phyloP scores from a whole-genome alignment of 306 rosid genomes.

The Abrus pulchellus region DNA sequence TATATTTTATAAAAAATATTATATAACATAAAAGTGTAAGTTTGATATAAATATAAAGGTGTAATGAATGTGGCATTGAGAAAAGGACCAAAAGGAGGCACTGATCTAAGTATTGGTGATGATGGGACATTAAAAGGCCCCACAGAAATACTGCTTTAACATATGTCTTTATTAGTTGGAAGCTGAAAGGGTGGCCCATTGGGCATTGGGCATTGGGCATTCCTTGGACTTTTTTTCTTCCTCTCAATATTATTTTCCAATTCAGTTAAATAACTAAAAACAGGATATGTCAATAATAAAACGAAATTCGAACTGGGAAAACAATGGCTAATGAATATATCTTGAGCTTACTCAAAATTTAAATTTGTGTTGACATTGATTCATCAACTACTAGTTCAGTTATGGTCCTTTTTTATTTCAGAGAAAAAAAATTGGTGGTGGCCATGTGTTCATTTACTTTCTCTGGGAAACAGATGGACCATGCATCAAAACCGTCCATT shows the following conservation, averaged over 20 bases:
- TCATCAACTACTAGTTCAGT: slow-evolving; percentile 63
- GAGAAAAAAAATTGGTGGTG: slow-evolving; percentile 24
- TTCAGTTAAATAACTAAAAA: slow-evolving; percentile 27
- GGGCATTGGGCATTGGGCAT: slow-evolving; percentile 70
- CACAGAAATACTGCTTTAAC: slow-evolving; percentile 43
- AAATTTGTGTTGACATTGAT: slow-evolving; percentile 71
- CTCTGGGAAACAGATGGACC: slow-evolving; percentile 37
- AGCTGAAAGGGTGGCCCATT: slow-evolving; percentile 57
- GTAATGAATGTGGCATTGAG: slow-evolving; percentile 19
- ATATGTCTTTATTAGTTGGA: slow-evolving; percentile 66
- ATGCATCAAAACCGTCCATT: slow-evolving; percentile 56
- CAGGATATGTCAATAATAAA: background rate
- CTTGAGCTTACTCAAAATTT: slow-evolving; percentile 30
- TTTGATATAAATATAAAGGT: background rate
- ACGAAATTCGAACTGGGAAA: slow-evolving; percentile 2
- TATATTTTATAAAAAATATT: no score
- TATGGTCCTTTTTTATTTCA: slow-evolving; percentile 36
- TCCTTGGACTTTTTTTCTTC: slow-evolving; percentile 15
- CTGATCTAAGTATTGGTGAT: slow-evolving; percentile 38
- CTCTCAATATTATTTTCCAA: background rate
- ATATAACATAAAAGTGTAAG: no score
- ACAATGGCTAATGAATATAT: slow-evolving; percentile 46
- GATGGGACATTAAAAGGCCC: slow-evolving; percentile 59
- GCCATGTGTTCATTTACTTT: slow-evolving; percentile 25
- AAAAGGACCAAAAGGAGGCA: slow-evolving; percentile 27